Base-by-base conservation (phyloP, 208 protist genomes). In the Leishmania braziliensis region DNA sequence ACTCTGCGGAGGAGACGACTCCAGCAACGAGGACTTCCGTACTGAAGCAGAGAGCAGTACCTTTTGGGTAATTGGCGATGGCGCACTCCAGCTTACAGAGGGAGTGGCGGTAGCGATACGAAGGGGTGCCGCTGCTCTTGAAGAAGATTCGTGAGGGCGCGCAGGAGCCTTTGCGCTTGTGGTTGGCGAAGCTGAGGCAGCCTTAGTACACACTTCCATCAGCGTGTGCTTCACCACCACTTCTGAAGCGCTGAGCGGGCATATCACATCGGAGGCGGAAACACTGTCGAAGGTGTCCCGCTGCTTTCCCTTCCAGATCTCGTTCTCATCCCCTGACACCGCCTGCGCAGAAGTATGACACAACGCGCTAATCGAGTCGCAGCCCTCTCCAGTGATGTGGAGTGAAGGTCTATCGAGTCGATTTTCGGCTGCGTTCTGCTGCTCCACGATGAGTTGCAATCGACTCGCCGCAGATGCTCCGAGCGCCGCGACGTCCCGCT, bases 401-500 rank as follows among this genome's bases (percentile, higher is more conserved):
- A n/a, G 18, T 29, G 23, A 8, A 39, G 18, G 68, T 33, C 3
- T 5, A 6, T 50, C 68, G 8, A 48, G 29, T n/a, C 8, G 20
- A 2, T 6, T 9, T 29, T 43, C 23, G 68, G 26, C 68, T 72
- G 33, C 23, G 36, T 26, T 33, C 56, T 69, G 54, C 69, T 76
- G 69, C 26, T 68, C 78, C 43, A 69, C 46, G 26, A 69, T 70
- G 20, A 63, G 46, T 36, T 65, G 56, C 33, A 66, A 62, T 48
- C 46, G 68, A 12, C 56, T 56, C 0, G 43, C 78, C 12, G 46
- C 78, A 68, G 69, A 20, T 0, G 53, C 16, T 2, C 51, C 69
- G 4, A 69, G 54, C 70, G 33, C 56, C 58, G 29, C 43, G 18
- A 58, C 23, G 53, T 48, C 39, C 16, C 20, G 43, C 68, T 72